phyloP scores from a whole-genome alignment of 495 filamentous ascomycete species.

The Neurospora hispaniola region DNA sequence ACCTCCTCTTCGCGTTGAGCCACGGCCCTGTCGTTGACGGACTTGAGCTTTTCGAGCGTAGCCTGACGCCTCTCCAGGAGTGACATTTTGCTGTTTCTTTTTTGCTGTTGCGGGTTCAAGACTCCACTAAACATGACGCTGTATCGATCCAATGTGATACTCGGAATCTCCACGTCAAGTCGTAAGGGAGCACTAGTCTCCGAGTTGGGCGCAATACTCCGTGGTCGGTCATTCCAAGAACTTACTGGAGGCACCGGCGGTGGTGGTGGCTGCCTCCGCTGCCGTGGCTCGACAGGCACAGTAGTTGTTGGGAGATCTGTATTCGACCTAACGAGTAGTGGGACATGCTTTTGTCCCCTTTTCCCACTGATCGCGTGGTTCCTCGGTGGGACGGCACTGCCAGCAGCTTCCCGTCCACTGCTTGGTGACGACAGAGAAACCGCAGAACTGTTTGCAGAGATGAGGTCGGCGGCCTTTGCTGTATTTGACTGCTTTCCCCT shows the following conservation, averaged over 20 bases:
- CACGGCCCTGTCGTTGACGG: constrained; percentile 32
- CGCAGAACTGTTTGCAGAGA: constrained; percentile 4
- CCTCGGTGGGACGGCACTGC: constrained; percentile 15
- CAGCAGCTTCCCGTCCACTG: background rate
- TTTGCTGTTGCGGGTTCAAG: constrained; percentile 31
- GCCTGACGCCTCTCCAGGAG: constrained; percentile 59
- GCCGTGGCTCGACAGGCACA: background rate
- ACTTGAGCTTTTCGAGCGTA: constrained; percentile 52
- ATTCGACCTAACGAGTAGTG: constrained; percentile 26
- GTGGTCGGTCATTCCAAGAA: background rate
- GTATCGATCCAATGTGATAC: constrained; percentile 74
- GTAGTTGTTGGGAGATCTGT: constrained; percentile 17
- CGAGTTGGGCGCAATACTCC: background rate
- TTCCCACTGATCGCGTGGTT: constrained; percentile 27
- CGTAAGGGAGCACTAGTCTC: constrained; percentile 6
- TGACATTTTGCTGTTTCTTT: constrained; percentile 15
- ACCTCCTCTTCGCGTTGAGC: constrained; percentile 23
- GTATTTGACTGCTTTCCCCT: constrained; percentile 26
- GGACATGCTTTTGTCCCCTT: constrained; percentile 24
- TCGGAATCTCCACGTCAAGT: constrained; percentile 73
- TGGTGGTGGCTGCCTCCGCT: background rate
- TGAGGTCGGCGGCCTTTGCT: constrained; percentile 10
- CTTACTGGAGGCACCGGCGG: background rate
- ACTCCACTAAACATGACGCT: constrained; percentile 89
- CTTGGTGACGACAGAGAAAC: constrained; percentile 9